These are phyloP conservation scores for Spatholobus suberectus DNA, from an alignment of 306 rosid species.

Conservation along the genomic window DNA sequence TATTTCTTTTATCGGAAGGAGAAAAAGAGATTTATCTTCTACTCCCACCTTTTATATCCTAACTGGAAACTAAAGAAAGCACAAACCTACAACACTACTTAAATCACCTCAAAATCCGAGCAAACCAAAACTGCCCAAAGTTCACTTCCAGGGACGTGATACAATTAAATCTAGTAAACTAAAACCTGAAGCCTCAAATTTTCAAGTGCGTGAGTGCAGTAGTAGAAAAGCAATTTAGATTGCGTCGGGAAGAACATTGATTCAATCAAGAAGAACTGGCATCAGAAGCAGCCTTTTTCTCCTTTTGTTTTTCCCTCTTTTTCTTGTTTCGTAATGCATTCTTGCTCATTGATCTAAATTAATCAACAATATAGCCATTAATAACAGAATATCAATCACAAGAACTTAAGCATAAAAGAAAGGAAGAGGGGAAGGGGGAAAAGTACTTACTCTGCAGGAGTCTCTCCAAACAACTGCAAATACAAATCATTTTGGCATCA, in stretches of 20 bases:
- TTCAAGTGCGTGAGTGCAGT: not conserved
- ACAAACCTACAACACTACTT: conserved; percentile 10
- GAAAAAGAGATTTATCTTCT: not conserved
- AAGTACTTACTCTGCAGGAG: conserved; percentile 70
- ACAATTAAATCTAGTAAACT: conserved; percentile 24
- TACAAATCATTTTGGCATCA: conserved; percentile 40
- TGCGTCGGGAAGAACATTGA: not conserved
- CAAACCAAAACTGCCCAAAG: conserved; percentile 32
- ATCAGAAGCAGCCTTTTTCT: conserved; percentile 75
- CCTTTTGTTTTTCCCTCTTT: conserved; percentile 92
- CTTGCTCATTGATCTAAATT: conserved; percentile 77
- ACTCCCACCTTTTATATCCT: not conserved
- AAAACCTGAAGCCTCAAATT: conserved; percentile 19
- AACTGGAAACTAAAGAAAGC: not conserved
- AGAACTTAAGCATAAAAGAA: conserved; percentile 4
- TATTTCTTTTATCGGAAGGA: not conserved
- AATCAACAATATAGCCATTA: conserved; percentile 36
- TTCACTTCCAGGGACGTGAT: conserved; percentile 1
- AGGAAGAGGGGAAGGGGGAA: not conserved
- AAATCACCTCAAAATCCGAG: conserved; percentile 32
- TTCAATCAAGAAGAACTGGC: conserved; percentile 51
- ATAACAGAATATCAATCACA: conserved; percentile 23
- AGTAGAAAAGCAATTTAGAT: not conserved
- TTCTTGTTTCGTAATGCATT: conserved; percentile 88
- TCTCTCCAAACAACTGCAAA: conserved; percentile 80